phyloP scores from a whole-genome alignment of 192 early-diverging fungal species.

The Oehlia diaphana region DNA sequence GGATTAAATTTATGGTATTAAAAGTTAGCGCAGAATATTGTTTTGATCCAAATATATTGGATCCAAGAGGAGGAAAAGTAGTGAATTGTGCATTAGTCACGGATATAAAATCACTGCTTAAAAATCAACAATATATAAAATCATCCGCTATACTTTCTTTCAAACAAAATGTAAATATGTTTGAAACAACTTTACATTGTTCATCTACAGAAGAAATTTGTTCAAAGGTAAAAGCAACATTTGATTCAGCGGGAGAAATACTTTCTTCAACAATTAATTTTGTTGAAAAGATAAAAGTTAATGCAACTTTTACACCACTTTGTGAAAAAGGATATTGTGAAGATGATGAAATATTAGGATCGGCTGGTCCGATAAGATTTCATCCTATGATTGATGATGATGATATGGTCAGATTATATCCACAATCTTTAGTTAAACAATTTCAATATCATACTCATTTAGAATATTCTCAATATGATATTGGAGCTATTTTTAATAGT shows the following conservation, averaged over 20 bases:
- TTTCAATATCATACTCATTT: conserved; percentile 28
- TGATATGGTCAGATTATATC: conserved; percentile 38
- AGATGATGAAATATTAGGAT: conserved; percentile 13
- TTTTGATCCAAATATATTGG: too few species aligned
- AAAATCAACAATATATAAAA: too few species aligned
- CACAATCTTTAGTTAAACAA: conserved; percentile 44
- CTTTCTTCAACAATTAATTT: conserved; percentile 33
- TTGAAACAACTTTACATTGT: conserved; percentile 7
- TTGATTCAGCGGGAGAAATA: conserved; percentile 32
- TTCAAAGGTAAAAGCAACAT: conserved; percentile 30
- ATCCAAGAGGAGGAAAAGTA: too few species aligned
- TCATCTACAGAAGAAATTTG: conserved; percentile 12
- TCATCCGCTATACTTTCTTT: too few species aligned
- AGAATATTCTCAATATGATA: conserved; percentile 35
- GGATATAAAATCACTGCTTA: too few species aligned
- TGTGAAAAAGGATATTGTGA: conserved; percentile 15
- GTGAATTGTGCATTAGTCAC: too few species aligned
- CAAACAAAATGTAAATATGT: background rate
- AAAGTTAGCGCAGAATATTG: too few species aligned
- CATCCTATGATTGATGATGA: conserved; percentile 38
- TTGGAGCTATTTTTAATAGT: conserved; percentile 39
- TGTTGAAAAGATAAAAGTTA: conserved; percentile 32
- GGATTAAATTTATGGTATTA: too few species aligned
- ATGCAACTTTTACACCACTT: conserved; percentile 38
- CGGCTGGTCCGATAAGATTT: conserved; percentile 35